These are phyloP conservation scores for Nyssa sinensis DNA, from an alignment of 148 eudicot species.

Conservation along the genomic window DNA sequence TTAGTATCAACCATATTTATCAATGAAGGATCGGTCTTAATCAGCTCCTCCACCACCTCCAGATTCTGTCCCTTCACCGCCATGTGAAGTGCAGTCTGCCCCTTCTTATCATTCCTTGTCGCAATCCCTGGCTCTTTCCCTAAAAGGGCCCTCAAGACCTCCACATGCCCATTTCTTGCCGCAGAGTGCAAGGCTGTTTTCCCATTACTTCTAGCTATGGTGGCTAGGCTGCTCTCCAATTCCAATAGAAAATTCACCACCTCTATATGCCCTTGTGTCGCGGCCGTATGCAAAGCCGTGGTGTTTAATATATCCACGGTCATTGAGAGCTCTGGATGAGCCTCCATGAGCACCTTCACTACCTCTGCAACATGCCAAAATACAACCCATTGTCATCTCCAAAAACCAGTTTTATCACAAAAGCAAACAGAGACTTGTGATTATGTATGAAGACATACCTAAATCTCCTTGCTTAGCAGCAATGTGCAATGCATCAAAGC, in stretches of 20 bases:
- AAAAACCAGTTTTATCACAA: too few relatives aligned
- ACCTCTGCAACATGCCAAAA: slow-evolving; percentile 39
- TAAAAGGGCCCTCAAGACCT: slow-evolving; percentile 69
- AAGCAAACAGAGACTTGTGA: too few relatives aligned
- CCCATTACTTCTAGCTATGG: slow-evolving; percentile 79
- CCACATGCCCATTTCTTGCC: slow-evolving; percentile 77
- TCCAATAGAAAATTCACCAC: slow-evolving; percentile 70
- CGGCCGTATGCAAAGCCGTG: slow-evolving; percentile 85
- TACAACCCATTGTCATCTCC: background rate
- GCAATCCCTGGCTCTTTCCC: slow-evolving; percentile 61
- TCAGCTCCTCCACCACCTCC: slow-evolving; percentile 74
- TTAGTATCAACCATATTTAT: slow-evolving; percentile 68
- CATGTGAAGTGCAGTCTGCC: slow-evolving; percentile 96
- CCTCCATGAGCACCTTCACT: slow-evolving; percentile 68
- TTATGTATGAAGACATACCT: slow-evolving; percentile 41
- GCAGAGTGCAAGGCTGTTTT: slow-evolving; percentile 88
- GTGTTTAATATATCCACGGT: slow-evolving; percentile 76
- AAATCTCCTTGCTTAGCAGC: slow-evolving; percentile 89
- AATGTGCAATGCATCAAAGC: slow-evolving; percentile 81
- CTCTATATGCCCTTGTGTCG: slow-evolving; percentile 71
- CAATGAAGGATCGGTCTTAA: slow-evolving; percentile 53
- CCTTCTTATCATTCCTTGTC: slow-evolving; percentile 72
- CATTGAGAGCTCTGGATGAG: slow-evolving; percentile 83
- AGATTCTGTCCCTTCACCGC: slow-evolving; percentile 82
- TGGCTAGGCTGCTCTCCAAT: slow-evolving; percentile 61